Percentiles rank a stretch among this genome's conserved stretches.
Conservation (phyloP, 257 asterid genomes). For the Solanum ossicruentum region DNA sequence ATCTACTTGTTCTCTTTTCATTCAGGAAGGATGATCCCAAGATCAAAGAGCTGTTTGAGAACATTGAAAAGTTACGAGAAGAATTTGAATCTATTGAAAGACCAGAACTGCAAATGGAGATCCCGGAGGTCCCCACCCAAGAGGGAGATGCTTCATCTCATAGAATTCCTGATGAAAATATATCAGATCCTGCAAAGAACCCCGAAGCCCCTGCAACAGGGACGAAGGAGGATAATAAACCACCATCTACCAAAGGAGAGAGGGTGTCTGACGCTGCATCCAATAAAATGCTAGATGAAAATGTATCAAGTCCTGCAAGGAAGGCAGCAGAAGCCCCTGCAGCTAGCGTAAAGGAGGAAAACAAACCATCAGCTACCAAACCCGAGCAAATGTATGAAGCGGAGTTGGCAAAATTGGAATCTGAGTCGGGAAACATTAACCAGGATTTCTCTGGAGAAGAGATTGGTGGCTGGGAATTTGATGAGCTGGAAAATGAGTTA, state of each 20-base stretch:
- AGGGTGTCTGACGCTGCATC: constrained; percentile 28
- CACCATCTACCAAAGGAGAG: constrained; percentile 20
- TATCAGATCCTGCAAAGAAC: constrained; percentile 19
- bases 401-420: constrained; percentile 76
- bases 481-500: constrained; percentile 84
- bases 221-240: constrained; percentile 12
- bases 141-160: constrained; percentile 20
- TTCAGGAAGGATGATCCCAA: constrained; percentile 67
- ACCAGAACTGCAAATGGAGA: constrained; percentile 82
- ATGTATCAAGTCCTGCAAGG: constrained; percentile 17
- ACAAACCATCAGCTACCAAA: constrained; percentile 13
- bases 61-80: constrained; percentile 53
- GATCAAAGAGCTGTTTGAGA: constrained; percentile 63
- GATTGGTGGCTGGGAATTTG: constrained; percentile 92
- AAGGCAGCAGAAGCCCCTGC: constrained; percentile 19
- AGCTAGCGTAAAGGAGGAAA: constrained; percentile 11
- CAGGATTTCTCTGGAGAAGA: constrained; percentile 67
- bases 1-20: neutral
- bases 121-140: constrained; percentile 24
- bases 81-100: constrained; percentile 79
- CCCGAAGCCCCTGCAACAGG: constrained; percentile 15
- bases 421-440: constrained; percentile 69
- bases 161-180: constrained; percentile 20
- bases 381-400: constrained; percentile 42
- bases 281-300: constrained; percentile 9